A percentile compares a stretch with the other conserved stretches of the same genome.
phyloP scores from a whole-genome alignment of 164 flowering plant genomes.

The Magnolia officinalis region DNA sequence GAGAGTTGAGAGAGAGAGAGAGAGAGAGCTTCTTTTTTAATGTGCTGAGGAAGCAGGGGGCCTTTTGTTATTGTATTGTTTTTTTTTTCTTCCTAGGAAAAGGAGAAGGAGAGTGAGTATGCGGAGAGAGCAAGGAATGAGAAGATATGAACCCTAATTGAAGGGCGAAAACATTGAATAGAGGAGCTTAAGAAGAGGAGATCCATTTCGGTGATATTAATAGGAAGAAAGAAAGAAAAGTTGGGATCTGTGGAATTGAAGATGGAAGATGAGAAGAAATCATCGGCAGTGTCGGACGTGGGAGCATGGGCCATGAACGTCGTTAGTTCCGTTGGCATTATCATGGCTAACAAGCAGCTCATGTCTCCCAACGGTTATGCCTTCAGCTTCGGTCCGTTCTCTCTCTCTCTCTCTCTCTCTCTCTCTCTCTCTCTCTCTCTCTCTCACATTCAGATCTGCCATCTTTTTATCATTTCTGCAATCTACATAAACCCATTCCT shows the following conservation, averaged over 20 bases:
- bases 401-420: conserved; percentile 11
- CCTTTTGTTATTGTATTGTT: neutral
- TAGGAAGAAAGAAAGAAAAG: neutral
- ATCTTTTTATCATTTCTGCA: neutral
- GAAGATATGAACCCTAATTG: neutral
- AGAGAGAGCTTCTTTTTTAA: no score
- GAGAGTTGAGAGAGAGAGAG: no score
- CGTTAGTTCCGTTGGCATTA: conserved; percentile 82
- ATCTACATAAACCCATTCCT: neutral
- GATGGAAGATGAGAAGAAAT: conserved; percentile 57
- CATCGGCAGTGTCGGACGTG: conserved; percentile 60
- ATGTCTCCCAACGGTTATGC: conserved; percentile 74
- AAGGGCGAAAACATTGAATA: neutral
- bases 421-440: neutral
- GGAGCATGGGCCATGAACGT: conserved; percentile 97
- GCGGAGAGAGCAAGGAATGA: no score
- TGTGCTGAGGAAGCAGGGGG: neutral
- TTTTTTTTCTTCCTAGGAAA: neutral
- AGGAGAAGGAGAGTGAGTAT: neutral
- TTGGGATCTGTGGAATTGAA: neutral
- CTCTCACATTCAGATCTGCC: conserved; percentile 2
- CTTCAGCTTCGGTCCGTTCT: conserved; percentile 65
- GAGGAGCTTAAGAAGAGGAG: no score
- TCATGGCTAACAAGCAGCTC: conserved; percentile 94
- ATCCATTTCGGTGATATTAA: neutral